Base-by-base conservation (phyloP, 352 stramenopile species). In the Blastocystis sp. region DNA sequence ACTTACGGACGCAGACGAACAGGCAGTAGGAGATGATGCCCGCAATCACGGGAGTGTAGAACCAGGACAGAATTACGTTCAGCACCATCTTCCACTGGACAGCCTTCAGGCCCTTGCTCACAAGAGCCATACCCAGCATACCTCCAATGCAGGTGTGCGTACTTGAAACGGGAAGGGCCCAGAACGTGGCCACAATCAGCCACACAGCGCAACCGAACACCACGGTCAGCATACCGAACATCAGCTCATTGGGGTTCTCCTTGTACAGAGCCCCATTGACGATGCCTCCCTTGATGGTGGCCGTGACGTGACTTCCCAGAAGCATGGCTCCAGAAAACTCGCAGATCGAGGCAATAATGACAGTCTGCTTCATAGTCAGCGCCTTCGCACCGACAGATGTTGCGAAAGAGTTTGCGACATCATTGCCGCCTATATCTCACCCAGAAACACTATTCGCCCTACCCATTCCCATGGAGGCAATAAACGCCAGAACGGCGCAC, bases 331-430 rank as follows among this genome's bases (percentile, higher is more conserved):
- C 94, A 14, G 91, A 77, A 60, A 94, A 93, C 78, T 96, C 93
- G 76, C 93, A 94, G 43, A 95, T 89, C 2, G 87, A 89, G 3
- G 92, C 93, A 21, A 95, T 89, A 14, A 95, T 34, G 28, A 94
- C 91, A 6, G 93, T 93, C 81, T 93, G 91, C 54, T 90, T 92
- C 21, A 95, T 87, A 10, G 91, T 94, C 38, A 96, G 89, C 28
- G 92, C 92, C 70, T 94, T 93, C 42, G 92, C 91, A 74, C 93
- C 90, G 34, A 96, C 92, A 0, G 91, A 92, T 48, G 93, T 95
- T 19, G 89, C 93, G 90, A 95, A 95, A 21, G 93, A 92, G 76
- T 95, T 97, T 24, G 92, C 93, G 45, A 94, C 93, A 91, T 95
- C 93, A 90, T 96, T 95, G 3, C 91, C 93, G 65, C 93, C 93